These are phyloP conservation scores for Pseudogymnoascus sp. DNA, from an alignment of 2,329 filamentous ascomycete genomes.

Conservation along the genomic window DNA sequence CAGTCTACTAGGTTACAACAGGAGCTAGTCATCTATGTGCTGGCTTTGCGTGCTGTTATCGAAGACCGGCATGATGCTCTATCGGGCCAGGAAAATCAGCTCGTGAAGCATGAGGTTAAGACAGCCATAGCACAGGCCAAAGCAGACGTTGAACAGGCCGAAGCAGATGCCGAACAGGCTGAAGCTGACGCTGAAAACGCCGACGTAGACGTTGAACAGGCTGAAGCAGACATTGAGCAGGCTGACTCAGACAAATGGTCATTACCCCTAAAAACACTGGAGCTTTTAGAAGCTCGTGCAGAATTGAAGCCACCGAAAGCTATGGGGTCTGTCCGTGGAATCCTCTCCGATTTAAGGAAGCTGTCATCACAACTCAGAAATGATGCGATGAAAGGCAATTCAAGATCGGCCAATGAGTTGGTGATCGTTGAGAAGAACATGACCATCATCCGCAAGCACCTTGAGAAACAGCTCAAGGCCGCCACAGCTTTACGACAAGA, in stretches of 20 bases:
- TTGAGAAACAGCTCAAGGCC: slow-evolving; percentile 45
- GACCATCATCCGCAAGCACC: slow-evolving; percentile 47
- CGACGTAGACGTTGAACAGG: slow-evolving; percentile 34
- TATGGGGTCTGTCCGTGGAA: slow-evolving; percentile 60
- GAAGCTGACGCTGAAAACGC: neutral
- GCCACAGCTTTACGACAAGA: slow-evolving; percentile 54
- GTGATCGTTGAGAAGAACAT: slow-evolving; percentile 58
- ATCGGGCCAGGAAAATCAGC: slow-evolving; percentile 67
- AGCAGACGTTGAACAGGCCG: neutral
- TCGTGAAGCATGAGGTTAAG: slow-evolving; percentile 66
- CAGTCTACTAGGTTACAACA: slow-evolving; percentile 83
- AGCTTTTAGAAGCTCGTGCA: slow-evolving; percentile 43
- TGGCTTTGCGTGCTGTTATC: slow-evolving; percentile 65
- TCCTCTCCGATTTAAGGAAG: slow-evolving; percentile 62
- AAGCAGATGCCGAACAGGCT: slow-evolving; percentile 12
- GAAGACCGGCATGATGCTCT: slow-evolving; percentile 73
- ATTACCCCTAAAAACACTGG: slow-evolving; percentile 55
- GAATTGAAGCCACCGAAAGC: slow-evolving; percentile 41
- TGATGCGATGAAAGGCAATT: slow-evolving; percentile 45
- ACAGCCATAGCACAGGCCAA: slow-evolving; percentile 18
- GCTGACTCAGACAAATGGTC: slow-evolving; percentile 48
- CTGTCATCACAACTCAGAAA: slow-evolving; percentile 53
- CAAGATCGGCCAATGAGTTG: slow-evolving; percentile 55
- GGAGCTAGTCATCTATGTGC: slow-evolving; percentile 78
- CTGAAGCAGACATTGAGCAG: slow-evolving; percentile 35